Percentiles rank a stretch among this genome's conserved stretches.
These are phyloP conservation scores for Bothriochloa decipiens DNA, from an alignment of 176 grass and related monocot genomes.

Conservation along the genomic window DNA sequence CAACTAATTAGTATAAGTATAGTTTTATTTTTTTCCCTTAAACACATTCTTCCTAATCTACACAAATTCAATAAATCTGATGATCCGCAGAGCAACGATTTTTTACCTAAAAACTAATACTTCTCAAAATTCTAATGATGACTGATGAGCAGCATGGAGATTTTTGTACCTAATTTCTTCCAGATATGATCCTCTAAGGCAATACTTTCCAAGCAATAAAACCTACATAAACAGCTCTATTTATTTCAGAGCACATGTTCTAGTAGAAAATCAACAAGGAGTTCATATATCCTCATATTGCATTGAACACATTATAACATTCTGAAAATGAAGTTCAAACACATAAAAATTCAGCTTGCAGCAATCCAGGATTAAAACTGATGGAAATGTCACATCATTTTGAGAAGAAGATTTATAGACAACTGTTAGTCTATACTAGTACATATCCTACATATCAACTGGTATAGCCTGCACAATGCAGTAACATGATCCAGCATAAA, in stretches of 20 bases:
- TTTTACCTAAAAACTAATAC: background rate
- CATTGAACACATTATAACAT: background rate
- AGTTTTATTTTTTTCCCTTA: background rate
- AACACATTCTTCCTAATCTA: background rate
- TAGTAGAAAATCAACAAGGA: background rate
- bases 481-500: too few species aligned
- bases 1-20: background rate
- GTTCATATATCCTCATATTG: background rate
- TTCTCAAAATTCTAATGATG: background rate
- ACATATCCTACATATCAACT: too few species aligned
- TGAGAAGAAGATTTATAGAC: too few species aligned
- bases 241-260: background rate
- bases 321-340: background rate
- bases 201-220: background rate
- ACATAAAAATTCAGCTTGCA: too few species aligned
- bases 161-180: background rate
- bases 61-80: background rate
- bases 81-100: background rate
- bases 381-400: too few species aligned
- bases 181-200: background rate
- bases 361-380: too few species aligned
- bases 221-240: background rate
- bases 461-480: too few species aligned
- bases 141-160: background rate
- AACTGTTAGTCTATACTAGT: too few species aligned